Percentiles rank a stretch among this genome's conserved stretches.
Evolutionary conservation across 2,329 filamentous ascomycete genomes (phyloP).

Genomic region (Emericellopsis atlantica): DNA sequence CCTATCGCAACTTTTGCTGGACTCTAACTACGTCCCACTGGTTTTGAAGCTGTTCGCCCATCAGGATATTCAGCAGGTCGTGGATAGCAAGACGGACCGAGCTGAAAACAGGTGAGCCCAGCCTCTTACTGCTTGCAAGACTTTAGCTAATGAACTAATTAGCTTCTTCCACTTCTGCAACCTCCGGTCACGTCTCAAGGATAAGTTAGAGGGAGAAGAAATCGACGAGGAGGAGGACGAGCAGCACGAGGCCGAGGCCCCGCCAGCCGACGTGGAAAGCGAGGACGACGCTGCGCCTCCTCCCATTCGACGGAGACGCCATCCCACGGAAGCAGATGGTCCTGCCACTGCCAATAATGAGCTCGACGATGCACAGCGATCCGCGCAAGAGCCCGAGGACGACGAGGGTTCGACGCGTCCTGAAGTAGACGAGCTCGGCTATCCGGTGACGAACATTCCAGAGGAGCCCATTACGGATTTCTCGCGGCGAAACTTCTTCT

Average conservation of each 20-base stretch:
- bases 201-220: constrained; percentile 14
- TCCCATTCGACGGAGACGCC: constrained; percentile 55
- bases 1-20: constrained; percentile 79
- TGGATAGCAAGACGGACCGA: constrained; percentile 75
- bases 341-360: constrained; percentile 14
- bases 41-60: constrained; percentile 89
- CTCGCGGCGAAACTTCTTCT: constrained; percentile 90
- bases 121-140: constrained; percentile 2
- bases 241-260: constrained; percentile 16
- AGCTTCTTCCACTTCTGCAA: constrained; percentile 92
- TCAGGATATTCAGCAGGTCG: constrained; percentile 82
- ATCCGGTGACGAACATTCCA: constrained; percentile 59
- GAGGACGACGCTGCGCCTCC: constrained; percentile 75
- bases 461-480: constrained; percentile 73
- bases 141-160: constrained; percentile 17
- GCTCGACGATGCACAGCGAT: constrained; percentile 8
- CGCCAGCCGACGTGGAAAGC: constrained; percentile 31
- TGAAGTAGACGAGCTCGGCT: constrained; percentile 78
- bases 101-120: constrained; percentile 59
- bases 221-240: constrained; percentile 14
- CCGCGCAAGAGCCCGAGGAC: constrained; percentile 14
- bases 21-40: constrained; percentile 89
- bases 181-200: constrained; percentile 41
- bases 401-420: constrained; percentile 27
- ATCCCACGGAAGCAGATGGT: constrained; percentile 26